These are phyloP conservation scores for Aspergillus nidulans DNA, from an alignment of 495 filamentous ascomycete species.

Conservation along the genomic window DNA sequence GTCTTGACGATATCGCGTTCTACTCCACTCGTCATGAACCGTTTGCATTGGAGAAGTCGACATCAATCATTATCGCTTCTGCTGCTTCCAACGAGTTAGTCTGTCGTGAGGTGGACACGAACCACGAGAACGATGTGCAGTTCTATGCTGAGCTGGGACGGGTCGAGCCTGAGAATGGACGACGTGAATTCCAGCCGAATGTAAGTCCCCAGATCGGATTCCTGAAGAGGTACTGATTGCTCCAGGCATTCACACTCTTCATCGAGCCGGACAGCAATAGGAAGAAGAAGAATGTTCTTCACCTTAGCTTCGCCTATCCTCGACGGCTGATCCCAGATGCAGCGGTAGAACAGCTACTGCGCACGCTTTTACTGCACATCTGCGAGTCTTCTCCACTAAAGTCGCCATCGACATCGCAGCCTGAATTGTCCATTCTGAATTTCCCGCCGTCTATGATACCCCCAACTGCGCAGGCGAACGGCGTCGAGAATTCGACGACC, in stretches of 20 bases:
- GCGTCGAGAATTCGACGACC: neutral
- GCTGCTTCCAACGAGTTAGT: neutral
- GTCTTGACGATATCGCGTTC: constrained; percentile 23
- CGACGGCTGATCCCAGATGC: constrained; percentile 15
- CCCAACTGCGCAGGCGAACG: constrained; percentile 5
- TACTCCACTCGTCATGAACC: constrained; percentile 5
- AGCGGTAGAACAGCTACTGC: constrained; percentile 18
- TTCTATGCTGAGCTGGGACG: constrained; percentile 18
- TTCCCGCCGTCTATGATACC: constrained; percentile 22
- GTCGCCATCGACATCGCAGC: neutral
- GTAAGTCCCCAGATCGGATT: neutral
- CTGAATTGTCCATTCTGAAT: constrained; percentile 21
- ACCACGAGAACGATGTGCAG: constrained; percentile 17
- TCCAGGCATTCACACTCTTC: constrained; percentile 14
- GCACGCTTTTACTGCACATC: constrained; percentile 10
- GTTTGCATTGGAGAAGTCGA: neutral
- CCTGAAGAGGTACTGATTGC: constrained; percentile 7
- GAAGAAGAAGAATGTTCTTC: neutral
- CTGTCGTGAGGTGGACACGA: constrained; percentile 10
- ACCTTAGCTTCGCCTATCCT: constrained; percentile 20
- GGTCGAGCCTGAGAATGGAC: constrained; percentile 15
- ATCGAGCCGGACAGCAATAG: neutral
- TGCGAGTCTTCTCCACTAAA: constrained; percentile 11
- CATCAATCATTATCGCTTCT: constrained; percentile 12
- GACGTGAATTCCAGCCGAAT: neutral